Evolutionary conservation across 352 stramenopile genomes (phyloP).

Genomic region (Pythium diclinum): DNA sequence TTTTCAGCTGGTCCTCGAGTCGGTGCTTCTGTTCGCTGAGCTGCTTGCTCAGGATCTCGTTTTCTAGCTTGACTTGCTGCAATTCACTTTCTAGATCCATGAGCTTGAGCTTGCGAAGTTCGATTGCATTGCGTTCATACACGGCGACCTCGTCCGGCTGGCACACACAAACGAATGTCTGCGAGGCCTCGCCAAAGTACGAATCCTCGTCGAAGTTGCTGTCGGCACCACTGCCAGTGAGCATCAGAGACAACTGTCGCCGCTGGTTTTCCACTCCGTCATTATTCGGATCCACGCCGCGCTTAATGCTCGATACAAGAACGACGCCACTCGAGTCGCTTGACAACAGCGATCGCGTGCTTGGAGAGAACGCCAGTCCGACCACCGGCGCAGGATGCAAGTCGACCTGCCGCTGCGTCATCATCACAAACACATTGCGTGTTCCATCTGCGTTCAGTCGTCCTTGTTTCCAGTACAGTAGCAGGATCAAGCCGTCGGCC

Average conservation of each 20-base stretch:
- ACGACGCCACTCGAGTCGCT: slow-evolving; percentile 42
- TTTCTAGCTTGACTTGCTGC: slow-evolving; percentile 68
- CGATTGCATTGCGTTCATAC: slow-evolving; percentile 54
- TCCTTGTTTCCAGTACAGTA: slow-evolving; percentile 46
- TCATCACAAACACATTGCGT: slow-evolving; percentile 24
- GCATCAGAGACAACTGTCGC: neutral
- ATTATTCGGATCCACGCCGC: neutral
- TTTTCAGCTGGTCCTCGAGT: slow-evolving; percentile 38
- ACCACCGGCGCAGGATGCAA: slow-evolving; percentile 46
- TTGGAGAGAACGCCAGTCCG: slow-evolving; percentile 39
- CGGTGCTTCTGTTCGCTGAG: slow-evolving; percentile 40
- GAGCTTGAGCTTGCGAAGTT: slow-evolving; percentile 44
- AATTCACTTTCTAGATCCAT: slow-evolving; percentile 64
- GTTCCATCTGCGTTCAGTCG: slow-evolving; percentile 18
- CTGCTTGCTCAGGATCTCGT: slow-evolving; percentile 62
- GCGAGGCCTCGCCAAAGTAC: slow-evolving; percentile 6
- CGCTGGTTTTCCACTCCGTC: slow-evolving; percentile 11
- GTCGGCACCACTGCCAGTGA: neutral
- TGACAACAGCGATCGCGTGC: slow-evolving; percentile 35
- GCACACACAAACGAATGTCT: slow-evolving; percentile 27
- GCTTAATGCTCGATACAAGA: slow-evolving; percentile 32
- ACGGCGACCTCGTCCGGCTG: slow-evolving; percentile 55
- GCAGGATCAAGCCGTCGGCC: slow-evolving; percentile 34
- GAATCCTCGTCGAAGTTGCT: slow-evolving; percentile 13
- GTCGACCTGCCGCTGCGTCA: slow-evolving; percentile 34